phyloP scores from a whole-genome alignment of 148 eudicot genomes.

The Rheum nobile region DNA sequence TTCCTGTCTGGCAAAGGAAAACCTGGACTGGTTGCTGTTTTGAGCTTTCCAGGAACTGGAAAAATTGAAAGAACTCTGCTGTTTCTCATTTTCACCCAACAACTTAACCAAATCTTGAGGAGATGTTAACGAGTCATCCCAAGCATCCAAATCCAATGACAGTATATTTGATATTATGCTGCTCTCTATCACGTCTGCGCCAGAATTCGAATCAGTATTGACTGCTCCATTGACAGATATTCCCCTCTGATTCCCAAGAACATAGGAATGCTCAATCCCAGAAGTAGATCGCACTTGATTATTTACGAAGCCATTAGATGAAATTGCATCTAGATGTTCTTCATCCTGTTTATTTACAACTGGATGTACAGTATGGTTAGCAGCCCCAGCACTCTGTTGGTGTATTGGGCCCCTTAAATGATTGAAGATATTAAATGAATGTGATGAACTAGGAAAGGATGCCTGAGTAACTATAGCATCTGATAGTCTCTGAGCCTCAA shows the following conservation, averaged over 20 bases:
- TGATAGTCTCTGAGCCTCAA: conserved; percentile 44
- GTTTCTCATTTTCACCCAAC: conserved; percentile 55
- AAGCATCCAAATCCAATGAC: conserved; percentile 71
- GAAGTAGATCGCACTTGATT: conserved; percentile 22
- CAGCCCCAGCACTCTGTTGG: conserved; percentile 19
- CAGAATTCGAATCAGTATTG: conserved; percentile 20
- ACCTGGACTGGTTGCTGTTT: conserved; percentile 76
- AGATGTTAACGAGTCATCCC: conserved; percentile 75
- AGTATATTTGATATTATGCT: conserved; percentile 83
- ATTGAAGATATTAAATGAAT: conserved; percentile 27
- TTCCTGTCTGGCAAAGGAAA: conserved; percentile 93
- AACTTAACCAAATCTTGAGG: conserved; percentile 61
- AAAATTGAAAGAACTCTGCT: conserved; percentile 27
- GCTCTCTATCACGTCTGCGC: conserved; percentile 56
- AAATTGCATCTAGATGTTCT: conserved; percentile 16
- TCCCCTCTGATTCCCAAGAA: conserved; percentile 22
- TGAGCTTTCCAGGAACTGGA: conserved; percentile 57
- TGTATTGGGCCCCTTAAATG: conserved; percentile 25
- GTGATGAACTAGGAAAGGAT: conserved; percentile 27
- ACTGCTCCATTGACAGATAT: conserved; percentile 29
- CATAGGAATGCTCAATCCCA: conserved; percentile 24
- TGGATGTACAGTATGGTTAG: conserved; percentile 18
- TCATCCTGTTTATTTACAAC: conserved; percentile 27
- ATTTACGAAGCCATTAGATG: conserved; percentile 39
- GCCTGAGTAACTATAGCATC: conserved; percentile 44